Evolutionary conservation across 768 basidiomycete genomes (phyloP).

Genomic region (Serendipita indica): DNA sequence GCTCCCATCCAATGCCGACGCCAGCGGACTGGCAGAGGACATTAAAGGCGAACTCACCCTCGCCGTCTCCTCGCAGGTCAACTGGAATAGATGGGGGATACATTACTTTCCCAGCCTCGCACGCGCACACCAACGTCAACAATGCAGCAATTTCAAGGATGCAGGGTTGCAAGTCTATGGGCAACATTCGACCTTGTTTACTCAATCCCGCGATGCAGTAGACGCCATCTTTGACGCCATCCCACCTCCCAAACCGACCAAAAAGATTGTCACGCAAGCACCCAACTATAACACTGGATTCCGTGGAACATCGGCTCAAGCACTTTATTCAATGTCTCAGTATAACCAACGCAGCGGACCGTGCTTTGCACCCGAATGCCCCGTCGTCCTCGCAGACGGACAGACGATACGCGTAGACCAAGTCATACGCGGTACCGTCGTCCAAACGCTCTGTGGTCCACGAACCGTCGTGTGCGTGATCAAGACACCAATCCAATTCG

Average conservation of each 20-base stretch:
- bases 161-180: constrained; percentile 14
- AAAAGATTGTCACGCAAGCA: neutral
- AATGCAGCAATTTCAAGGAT: constrained; percentile 17
- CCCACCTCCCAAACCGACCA: constrained; percentile 14
- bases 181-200: constrained; percentile 12
- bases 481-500: constrained; percentile 1
- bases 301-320: neutral
- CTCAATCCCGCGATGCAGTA: constrained; percentile 11
- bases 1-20: constrained; percentile 9
- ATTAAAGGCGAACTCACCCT: constrained; percentile 14
- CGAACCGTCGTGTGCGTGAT: constrained; percentile 8
- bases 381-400: constrained; percentile 9
- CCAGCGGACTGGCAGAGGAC: constrained; percentile 13
- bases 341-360: constrained; percentile 13
- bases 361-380: constrained; percentile 12
- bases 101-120: constrained; percentile 16
- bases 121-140: constrained; percentile 15
- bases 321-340: constrained; percentile 8
- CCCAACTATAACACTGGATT: neutral
- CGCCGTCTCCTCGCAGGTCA: neutral
- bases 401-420: neutral
- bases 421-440: constrained; percentile 5
- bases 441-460: constrained; percentile 11
- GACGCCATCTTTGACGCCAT: constrained; percentile 15
- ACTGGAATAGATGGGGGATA: constrained; percentile 13